Percentiles rank a stretch among this genome's conserved stretches.
Evolutionary conservation across 495 filamentous ascomycete genomes (phyloP).

Genomic region (Ramalina intermedia): DNA sequence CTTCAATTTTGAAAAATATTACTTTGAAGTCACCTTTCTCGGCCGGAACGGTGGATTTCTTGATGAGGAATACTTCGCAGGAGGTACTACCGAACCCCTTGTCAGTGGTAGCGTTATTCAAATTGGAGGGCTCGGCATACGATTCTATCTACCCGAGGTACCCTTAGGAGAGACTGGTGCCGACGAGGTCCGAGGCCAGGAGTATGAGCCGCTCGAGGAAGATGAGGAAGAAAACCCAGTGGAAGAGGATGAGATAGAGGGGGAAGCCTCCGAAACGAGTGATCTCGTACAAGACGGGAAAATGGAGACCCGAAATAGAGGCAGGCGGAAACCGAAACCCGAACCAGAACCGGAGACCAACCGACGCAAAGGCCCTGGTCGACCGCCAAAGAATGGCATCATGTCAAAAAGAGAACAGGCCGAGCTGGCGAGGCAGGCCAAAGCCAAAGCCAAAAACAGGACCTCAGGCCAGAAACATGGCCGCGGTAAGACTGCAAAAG

Average conservation of each 20-base stretch:
- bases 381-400: conserved; percentile 83
- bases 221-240: conserved; percentile 21
- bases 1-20: conserved; percentile 57
- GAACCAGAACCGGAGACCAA: conserved; percentile 38
- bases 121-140: conserved; percentile 62
- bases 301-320: conserved; percentile 3
- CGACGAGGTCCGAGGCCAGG: conserved; percentile 21
- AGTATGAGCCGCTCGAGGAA: conserved; percentile 23
- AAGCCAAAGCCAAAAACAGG: conserved; percentile 33
- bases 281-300: conserved; percentile 21
- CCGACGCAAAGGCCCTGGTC: conserved; percentile 61
- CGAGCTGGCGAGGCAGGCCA: conserved; percentile 48
- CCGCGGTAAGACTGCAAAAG: conserved; percentile 34
- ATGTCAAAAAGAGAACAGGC: conserved; percentile 77
- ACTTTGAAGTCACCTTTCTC: conserved; percentile 68
- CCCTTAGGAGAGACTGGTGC: conserved; percentile 53
- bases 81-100: conserved; percentile 47
- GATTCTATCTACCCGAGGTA: conserved; percentile 61
- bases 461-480: conserved; percentile 4
- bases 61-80: conserved; percentile 53
- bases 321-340: conserved; percentile 18
- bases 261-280: conserved; percentile 17
- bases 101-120: conserved; percentile 61
- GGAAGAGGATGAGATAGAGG: conserved; percentile 12
- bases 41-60: conserved; percentile 80